A percentile compares a stretch with the other conserved stretches of the same genome.
Conservation (phyloP, 179 eudicot genomes). For the Monotropa hypopitys region DNA sequence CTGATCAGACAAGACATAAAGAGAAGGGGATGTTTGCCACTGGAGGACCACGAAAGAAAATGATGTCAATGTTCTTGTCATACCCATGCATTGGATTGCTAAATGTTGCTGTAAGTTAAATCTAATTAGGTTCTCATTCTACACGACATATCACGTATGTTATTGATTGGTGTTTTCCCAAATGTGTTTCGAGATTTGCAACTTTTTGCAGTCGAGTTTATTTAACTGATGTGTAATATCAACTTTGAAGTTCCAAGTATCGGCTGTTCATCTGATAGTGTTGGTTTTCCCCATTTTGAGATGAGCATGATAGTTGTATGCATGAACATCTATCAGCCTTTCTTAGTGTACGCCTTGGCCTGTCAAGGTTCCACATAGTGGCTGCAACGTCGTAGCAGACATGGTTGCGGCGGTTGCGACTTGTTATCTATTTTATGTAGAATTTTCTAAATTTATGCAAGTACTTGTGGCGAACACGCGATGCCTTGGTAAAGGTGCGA, state of each 20-base stretch:
- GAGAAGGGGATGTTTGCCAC: not conserved
- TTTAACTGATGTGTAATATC: not conserved
- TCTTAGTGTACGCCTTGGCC: not conserved
- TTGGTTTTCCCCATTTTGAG: not conserved
- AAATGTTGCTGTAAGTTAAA: slow-evolving; percentile 78
- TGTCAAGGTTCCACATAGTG: too few relatives aligned
- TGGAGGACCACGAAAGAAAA: slow-evolving; percentile 17
- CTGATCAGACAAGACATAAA: not conserved
- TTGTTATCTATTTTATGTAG: too few relatives aligned
- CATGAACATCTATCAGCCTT: not conserved
- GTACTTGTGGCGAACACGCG: too few relatives aligned
- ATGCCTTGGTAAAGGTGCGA: too few relatives aligned
- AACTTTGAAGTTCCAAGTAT: not conserved
- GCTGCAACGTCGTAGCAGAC: too few relatives aligned
- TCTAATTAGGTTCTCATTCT: not conserved
- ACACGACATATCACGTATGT: not conserved
- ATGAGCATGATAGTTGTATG: not conserved
- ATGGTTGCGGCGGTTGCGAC: too few relatives aligned
- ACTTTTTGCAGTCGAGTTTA: not conserved
- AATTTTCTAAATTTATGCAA: too few relatives aligned
- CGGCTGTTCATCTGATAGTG: not conserved
- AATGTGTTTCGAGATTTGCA: not conserved
- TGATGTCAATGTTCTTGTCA: slow-evolving; percentile 28
- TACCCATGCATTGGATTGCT: slow-evolving; percentile 59
- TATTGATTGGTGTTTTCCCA: not conserved